Evolutionary conservation across 2,329 filamentous ascomycete genomes (phyloP).

Genomic region (Clonostachys rosea): DNA sequence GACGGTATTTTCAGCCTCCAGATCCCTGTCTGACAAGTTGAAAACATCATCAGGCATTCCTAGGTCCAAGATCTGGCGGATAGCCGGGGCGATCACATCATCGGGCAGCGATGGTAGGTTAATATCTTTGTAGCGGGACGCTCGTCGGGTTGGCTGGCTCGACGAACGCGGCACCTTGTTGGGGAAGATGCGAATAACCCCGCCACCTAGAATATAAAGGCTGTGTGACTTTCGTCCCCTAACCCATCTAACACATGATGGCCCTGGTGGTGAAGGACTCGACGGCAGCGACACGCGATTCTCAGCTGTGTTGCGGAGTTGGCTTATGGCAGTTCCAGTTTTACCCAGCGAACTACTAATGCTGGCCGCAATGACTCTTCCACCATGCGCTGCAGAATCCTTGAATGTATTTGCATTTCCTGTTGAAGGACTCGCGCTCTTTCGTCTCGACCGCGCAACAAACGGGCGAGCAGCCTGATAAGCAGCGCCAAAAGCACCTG

Average conservation of each 20-base stretch:
- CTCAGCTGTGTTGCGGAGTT: conserved; percentile 70
- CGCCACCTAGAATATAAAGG: conserved; percentile 62
- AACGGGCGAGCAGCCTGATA: conserved; percentile 63
- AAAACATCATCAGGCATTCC: conserved; percentile 50
- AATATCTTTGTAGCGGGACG: conserved; percentile 57
- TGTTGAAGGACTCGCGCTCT: conserved; percentile 31
- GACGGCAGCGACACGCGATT: conserved; percentile 68
- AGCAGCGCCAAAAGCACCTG: conserved; percentile 66
- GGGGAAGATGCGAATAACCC: conserved; percentile 61
- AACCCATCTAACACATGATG: conserved; percentile 62
- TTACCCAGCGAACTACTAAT: conserved; percentile 72
- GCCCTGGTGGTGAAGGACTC: conserved; percentile 45
- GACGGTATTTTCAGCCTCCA: conserved; percentile 50
- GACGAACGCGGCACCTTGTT: conserved; percentile 51
- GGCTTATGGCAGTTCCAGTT: conserved; percentile 64
- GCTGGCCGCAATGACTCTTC: conserved; percentile 67
- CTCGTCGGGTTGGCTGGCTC: conserved; percentile 31
- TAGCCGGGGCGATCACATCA: conserved; percentile 48
- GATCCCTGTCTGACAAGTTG: conserved; percentile 45
- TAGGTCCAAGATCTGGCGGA: conserved; percentile 45
- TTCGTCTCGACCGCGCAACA: conserved; percentile 49
- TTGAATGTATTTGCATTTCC: conserved; percentile 39
- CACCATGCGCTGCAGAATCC: conserved; percentile 63
- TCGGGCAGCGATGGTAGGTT: conserved; percentile 61
- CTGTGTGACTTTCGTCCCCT: conserved; percentile 56